Evolutionary conservation across 2,329 filamentous ascomycete species (phyloP), one percentile per base, ranked within the genome.

Genomic region (Davidsoniella neocaledoniae): DNA sequence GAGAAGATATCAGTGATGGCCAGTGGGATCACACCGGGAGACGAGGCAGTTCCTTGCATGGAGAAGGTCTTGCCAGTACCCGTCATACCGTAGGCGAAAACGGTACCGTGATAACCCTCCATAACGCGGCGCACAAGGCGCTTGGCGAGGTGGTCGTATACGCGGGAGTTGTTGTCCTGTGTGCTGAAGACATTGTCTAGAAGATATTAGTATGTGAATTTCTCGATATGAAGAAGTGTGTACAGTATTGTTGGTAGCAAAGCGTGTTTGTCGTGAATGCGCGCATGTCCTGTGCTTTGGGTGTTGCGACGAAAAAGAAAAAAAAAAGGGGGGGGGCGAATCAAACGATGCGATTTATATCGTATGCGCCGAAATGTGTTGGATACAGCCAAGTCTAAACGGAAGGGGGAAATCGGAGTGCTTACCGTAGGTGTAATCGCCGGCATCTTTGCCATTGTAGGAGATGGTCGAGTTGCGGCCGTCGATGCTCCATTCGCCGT

Each of bases 1-100:
- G 91, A 96, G 64, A 98, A 98, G 48, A 98, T 98, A 61, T 98
- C 91, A 55, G 91, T 96, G 58, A 98, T 96, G 38, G 91, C 91
- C 38, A 96, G 72, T 5, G 91, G 91, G 50, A 98, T 98, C 25
- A 98, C 91, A 67, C 91, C 91, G 1, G 91, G 91, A 38, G 87
- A 94, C 2, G 85, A 86, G 43, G 88, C 87, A 9, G 91, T 98
- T 58, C 91, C 91, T 68, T 98, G 91, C 91, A 98, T 98, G 38
- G 90, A 96, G 63, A 96, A 98, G 0, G 91, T 98, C 69, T 98
- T 98, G 57, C 91, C 91, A 0, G 91, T 96, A 54, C 91, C 91
- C 96, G 91, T 98, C 88, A 96, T 96, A 61, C 91, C 91, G 63
- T 98, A 98, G 16, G 90, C 90, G 63, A 98, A 96, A 21, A 98